Evolutionary conservation across 352 stramenopile genomes (phyloP), one percentile per base, ranked within the genome.

Genomic region (Globisporangium cederbergense): DNA sequence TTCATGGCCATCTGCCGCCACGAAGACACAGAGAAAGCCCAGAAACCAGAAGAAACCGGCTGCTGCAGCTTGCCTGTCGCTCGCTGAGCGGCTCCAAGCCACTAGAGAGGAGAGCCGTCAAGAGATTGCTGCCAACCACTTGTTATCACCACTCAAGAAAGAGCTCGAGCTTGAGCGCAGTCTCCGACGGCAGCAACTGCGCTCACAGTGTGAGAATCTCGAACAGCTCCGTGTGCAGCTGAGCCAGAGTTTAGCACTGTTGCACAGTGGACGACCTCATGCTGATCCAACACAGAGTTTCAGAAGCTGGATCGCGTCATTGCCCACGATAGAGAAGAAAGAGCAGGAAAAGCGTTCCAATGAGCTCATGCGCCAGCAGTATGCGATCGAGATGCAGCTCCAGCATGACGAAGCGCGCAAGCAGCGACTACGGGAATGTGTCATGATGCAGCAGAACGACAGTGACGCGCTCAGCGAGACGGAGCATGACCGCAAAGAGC

Each of bases 291-390:
- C 73, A 2, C 78, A 89, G 64, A 40, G 53, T 1, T 81, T 91
- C 57, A 53, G 60, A 0, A 71, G 78, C 7, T 91, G 82, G 82
- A 75, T 89, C 3, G 73, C 68, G 22, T 89, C 82, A 0, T 65
- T 91, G 16, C 64, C 74, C 45, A 89, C 82, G 16, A 68, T 89
- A 16, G 70, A 89, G 28, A 88, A 70, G 43, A 65, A 72, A 11
- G 68, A 85, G 22, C 68, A 67, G 34, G 76, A 82, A 13, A 67
- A 67, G 0, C 60, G 69, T 42, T 55, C 71, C 11, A 64, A 77
- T 34, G 66, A 82, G 49, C 67, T 79, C 58, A 66, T 76, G 60
- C 75, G 69, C 2, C 70, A 85, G 32, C 75, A 77, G 3, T 72
- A 75, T 10, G 56, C 75, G 5, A 60, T 89, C 20, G 75, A 89